phyloP scores from a whole-genome alignment of 164 flowering plant genomes.

The Warburgia ugandensis region DNA sequence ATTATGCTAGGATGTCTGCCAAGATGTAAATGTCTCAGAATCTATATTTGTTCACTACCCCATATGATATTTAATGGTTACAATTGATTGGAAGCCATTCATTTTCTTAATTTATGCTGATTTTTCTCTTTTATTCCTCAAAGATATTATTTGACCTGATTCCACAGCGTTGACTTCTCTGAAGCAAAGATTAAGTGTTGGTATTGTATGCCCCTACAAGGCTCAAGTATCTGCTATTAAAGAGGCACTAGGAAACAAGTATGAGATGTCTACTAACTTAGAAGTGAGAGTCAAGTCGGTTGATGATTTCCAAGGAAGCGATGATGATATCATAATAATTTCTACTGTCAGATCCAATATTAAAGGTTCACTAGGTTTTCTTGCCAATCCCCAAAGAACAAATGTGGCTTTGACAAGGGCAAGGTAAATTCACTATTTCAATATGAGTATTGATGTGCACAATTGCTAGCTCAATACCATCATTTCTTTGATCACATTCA shows the following conservation, averaged over 20 bases:
- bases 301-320: constrained; percentile 57
- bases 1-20: too few species aligned
- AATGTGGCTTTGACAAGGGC: constrained; percentile 50
- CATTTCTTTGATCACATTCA: background rate
- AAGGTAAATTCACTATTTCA: constrained; percentile 22
- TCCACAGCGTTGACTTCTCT: constrained; percentile 15
- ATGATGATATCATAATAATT: constrained; percentile 32
- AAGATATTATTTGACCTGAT: background rate
- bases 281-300: constrained; percentile 30
- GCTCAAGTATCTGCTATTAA: constrained; percentile 42
- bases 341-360: constrained; percentile 35
- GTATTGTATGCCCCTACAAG: constrained; percentile 26
- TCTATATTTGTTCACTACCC: too few species aligned
- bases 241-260: constrained; percentile 23
- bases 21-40: too few species aligned
- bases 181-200: constrained; percentile 20
- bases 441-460: too few species aligned
- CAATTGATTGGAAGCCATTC: too few species aligned
- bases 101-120: too few species aligned
- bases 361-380: constrained; percentile 31
- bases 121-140: background rate
- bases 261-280: constrained; percentile 14
- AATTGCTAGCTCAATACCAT: too few species aligned
- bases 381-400: constrained; percentile 29
- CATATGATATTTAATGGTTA: too few species aligned